Evolutionary conservation across 768 basidiomycete species (phyloP), one percentile per base, ranked within the genome.

Genomic region (Leccinum uliginosum): DNA sequence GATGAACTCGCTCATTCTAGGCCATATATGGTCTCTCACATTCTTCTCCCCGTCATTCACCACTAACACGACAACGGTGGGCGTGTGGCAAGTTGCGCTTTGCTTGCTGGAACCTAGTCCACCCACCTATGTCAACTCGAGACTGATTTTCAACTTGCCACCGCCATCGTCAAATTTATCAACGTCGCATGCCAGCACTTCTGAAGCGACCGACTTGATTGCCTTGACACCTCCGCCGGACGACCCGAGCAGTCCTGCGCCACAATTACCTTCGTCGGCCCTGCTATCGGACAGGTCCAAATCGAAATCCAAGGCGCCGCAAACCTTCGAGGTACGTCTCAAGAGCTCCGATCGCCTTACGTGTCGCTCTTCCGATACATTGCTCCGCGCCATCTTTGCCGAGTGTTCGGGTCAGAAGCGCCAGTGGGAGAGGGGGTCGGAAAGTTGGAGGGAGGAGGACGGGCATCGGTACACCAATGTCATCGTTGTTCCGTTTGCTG

Each of bases 41-140:
- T 69, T 69, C 32, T 67, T 65, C 34, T 65, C 63, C 3, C 46
- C 63, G 2, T 59, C 59, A 1, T 23, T 56, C 2, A 59, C 56
- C 9, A 15, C 58, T 14, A 43, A 6, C 12, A 48, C 54, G 7
- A 17, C 54, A 8, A n/a, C 54, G 1, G 30, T n/a, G 1, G 70
- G 68, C 2, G 15, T 43, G 44, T 71, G 70, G 83, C 75, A 78
- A 38, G 72, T 85, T 30, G 70, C 75, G 1, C 78, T 87, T 2
- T 75, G 75, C 1, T 67, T 87, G 5, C 70, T 81, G 6, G 81
- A 83, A 52, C 73, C 80, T 51, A 85, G 84, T 56, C 78, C 83
- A 0, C 80, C 85, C 3, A 83, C 84, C 5, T 81, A 75, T 60
- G 60, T 87, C 35, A 78, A 86, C 62, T 79, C 82, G 0, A 75